Percentiles rank a stretch among this genome's conserved stretches.
These are phyloP conservation scores for Lathyrus aphaca DNA, from an alignment of 306 rosid species.

Conservation along the genomic window DNA sequence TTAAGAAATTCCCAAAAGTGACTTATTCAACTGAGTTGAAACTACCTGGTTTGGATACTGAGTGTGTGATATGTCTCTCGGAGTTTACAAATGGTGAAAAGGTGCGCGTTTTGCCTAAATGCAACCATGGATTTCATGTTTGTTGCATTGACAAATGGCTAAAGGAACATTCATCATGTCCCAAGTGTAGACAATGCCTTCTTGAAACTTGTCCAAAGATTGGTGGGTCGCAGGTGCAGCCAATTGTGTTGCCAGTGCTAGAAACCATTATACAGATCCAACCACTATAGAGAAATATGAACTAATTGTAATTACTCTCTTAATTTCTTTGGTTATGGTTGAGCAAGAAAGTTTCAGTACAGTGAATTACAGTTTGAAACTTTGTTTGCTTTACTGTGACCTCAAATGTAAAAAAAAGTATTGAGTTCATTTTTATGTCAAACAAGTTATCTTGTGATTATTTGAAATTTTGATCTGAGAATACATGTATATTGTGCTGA, in stretches of 20 bases:
- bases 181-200: slow-evolving; percentile 81
- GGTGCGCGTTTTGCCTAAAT: slow-evolving; percentile 71
- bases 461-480: neutral
- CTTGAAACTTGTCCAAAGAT: slow-evolving; percentile 71
- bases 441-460: too few species aligned
- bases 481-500: too few species aligned
- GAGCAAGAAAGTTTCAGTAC: too few species aligned
- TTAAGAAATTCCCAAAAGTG: slow-evolving; percentile 61
- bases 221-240: slow-evolving; percentile 48
- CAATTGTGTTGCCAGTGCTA: slow-evolving; percentile 36
- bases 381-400: neutral
- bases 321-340: neutral
- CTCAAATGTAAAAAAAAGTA: neutral
- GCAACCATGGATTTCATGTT: slow-evolving; percentile 87
- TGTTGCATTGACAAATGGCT: slow-evolving; percentile 90
- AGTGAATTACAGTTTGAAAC: too few species aligned
- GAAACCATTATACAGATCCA: slow-evolving; percentile 52
- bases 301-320: neutral
- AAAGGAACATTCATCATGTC: slow-evolving; percentile 81
- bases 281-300: slow-evolving; percentile 32
- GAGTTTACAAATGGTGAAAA: slow-evolving; percentile 66
- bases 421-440: neutral
- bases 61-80: slow-evolving; percentile 76
- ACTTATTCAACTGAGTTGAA: slow-evolving; percentile 57
- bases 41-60: slow-evolving; percentile 57